Evolutionary conservation across 2,329 filamentous ascomycete species (phyloP).

Genomic region (Apiospora sp.): DNA sequence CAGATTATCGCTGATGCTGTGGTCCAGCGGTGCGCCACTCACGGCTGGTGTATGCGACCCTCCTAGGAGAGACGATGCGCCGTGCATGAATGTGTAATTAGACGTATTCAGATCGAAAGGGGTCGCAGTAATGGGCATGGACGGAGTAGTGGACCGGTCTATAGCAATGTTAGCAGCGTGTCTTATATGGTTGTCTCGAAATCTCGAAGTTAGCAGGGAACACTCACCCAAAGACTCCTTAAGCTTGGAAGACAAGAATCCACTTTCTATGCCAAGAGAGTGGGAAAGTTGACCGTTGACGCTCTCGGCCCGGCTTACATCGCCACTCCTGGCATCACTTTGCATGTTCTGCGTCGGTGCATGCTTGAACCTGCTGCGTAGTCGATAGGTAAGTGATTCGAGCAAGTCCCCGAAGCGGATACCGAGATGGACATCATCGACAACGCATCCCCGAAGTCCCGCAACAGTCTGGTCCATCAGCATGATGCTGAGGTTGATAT

Average conservation of each 20-base stretch:
- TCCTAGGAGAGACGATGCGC: conserved; percentile 56
- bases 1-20: conserved; percentile 48
- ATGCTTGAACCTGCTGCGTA: conserved; percentile 78
- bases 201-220: neutral
- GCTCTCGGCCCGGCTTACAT: conserved; percentile 36
- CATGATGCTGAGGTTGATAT: conserved; percentile 77
- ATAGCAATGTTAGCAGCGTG: conserved; percentile 26
- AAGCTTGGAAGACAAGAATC: conserved; percentile 36
- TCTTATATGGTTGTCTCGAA: neutral
- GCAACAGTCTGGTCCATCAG: conserved; percentile 79
- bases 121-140: conserved; percentile 66
- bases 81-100: conserved; percentile 61
- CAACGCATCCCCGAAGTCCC: conserved; percentile 78
- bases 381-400: conserved; percentile 77
- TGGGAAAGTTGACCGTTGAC: conserved; percentile 41
- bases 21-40: conserved; percentile 41
- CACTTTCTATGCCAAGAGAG: conserved; percentile 38
- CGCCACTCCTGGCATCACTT: conserved; percentile 50
- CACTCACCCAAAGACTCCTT: conserved; percentile 42
- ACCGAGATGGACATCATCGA: conserved; percentile 86
- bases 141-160: conserved; percentile 52
- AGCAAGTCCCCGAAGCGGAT: conserved; percentile 84
- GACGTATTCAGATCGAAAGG: conserved; percentile 66
- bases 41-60: conserved; percentile 55
- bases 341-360: conserved; percentile 57